Percentiles rank a stretch among this genome's conserved stretches.
phyloP scores from a whole-genome alignment of 192 early-diverging fungal species.

The Spinellus fusiger region DNA sequence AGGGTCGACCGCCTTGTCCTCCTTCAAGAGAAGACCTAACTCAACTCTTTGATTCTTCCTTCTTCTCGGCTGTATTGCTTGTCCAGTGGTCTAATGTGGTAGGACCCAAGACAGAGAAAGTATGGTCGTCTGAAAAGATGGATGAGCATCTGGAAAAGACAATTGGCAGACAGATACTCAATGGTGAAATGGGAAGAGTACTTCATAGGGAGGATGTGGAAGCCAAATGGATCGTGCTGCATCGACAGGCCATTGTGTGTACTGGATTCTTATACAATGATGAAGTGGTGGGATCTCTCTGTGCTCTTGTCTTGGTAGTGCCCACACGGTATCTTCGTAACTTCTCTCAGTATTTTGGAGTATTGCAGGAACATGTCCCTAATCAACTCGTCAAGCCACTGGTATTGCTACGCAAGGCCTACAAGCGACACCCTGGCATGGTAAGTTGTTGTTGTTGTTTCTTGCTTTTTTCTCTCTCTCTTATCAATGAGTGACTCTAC shows the following conservation, averaged over 20 bases:
- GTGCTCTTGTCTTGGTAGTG: slow-evolving; percentile 43
- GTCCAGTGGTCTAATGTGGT: slow-evolving; percentile 51
- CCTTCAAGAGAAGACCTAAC: not conserved
- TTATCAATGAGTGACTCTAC: slow-evolving; percentile 1
- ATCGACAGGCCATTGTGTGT: slow-evolving; percentile 25
- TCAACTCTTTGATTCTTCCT: slow-evolving; percentile 39
- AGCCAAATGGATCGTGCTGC: slow-evolving; percentile 43
- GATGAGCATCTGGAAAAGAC: slow-evolving; percentile 7
- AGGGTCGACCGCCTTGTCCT: not conserved
- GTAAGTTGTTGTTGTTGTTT: too few species aligned
- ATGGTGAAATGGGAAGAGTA: slow-evolving; percentile 42
- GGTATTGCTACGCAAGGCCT: slow-evolving; percentile 27
- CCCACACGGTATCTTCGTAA: slow-evolving; percentile 42
- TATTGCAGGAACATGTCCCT: slow-evolving; percentile 44
- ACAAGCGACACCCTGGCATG: slow-evolving; percentile 22
- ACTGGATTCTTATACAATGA: slow-evolving; percentile 30
- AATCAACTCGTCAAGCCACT: slow-evolving; percentile 31
- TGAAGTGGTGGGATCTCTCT: slow-evolving; percentile 31
- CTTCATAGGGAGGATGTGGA: slow-evolving; percentile 29
- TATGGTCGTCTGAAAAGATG: slow-evolving; percentile 21
- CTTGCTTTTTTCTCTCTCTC: not conserved
- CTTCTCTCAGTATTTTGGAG: slow-evolving; percentile 40
- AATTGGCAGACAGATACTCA: slow-evolving; percentile 45
- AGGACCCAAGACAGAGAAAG: slow-evolving; percentile 46
- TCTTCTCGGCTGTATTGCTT: slow-evolving; percentile 46